These are phyloP conservation scores for Endogone sp. DNA, from an alignment of 192 early-diverging fungal genomes.

Conservation along the genomic window DNA sequence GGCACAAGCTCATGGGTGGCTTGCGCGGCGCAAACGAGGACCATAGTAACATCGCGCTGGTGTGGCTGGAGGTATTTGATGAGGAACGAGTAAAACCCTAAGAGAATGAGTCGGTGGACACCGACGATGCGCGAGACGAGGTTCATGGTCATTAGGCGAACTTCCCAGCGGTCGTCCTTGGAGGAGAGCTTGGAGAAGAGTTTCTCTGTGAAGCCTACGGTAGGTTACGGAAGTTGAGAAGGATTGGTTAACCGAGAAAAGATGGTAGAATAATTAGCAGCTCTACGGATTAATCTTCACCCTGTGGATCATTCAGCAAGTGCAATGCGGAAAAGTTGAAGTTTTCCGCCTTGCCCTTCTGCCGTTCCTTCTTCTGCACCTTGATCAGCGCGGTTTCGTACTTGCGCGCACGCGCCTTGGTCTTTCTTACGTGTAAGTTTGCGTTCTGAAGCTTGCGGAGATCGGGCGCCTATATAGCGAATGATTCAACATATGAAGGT, in stretches of 20 bases:
- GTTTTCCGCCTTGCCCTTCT: conserved; percentile 58
- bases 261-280: not conserved
- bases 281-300: conserved; percentile 16
- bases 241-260: conserved; percentile 3
- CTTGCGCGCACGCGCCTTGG: conserved; percentile 68
- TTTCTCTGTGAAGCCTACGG: conserved; percentile 82
- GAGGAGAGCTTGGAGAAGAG: conserved; percentile 81
- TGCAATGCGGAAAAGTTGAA: conserved; percentile 96
- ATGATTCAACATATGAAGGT: not conserved
- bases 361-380: conserved; percentile 64
- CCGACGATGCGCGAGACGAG: conserved; percentile 93
- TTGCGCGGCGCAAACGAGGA: conserved; percentile 88
- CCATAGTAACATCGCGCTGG: conserved; percentile 90
- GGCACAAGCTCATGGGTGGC: conserved; percentile 91
- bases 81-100: conserved; percentile 91
- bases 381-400: conserved; percentile 76
- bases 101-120: conserved; percentile 87
- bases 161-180: conserved; percentile 83
- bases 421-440: conserved; percentile 83
- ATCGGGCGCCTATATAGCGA: conserved; percentile 46
- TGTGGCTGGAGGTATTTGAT: conserved; percentile 94
- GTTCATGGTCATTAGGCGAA: conserved; percentile 90
- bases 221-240: not conserved
- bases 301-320: conserved; percentile 94
- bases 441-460: conserved; percentile 75